Base-by-base conservation (phyloP, 2,329 filamentous ascomycete genomes). In the Cytospora mali region DNA sequence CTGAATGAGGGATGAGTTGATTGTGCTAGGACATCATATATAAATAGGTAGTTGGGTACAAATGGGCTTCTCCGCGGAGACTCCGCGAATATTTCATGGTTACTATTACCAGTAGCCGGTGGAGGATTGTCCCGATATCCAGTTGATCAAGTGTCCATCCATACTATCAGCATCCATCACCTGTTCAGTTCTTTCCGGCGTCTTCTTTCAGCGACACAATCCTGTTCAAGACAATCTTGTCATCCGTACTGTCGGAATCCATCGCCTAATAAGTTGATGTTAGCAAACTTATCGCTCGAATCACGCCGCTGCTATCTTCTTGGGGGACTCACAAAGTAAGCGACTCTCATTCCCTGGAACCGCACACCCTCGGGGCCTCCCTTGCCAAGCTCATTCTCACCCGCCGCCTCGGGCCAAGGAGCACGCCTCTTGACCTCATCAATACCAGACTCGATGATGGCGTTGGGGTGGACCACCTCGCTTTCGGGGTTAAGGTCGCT, bases 201-300 rank as follows among this genome's bases (percentile, higher is more conserved):
- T 96, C 92, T 76, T 97, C 93, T 80, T 96, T 96, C 71, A 97
- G 76, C 54, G 90, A 91, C 25, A 98, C 93, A 71, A 98, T 97
- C 57, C 92, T 85, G 78, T 98, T 98, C 31, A 98, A 78, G 54
- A 98, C 85, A 67, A 96, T 81, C 75, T 89, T 91, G n/a, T 92
- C 90, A 33, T 86, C 85, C 0, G 86, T 90, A 64, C 87, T 91
- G 70, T 96, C 92, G 55, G 84, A 85, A 73, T 97, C 93, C 74
- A 96, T 81, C 66, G 80, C 87, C 87, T 83, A 21, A 5, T 9
- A n/a, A 39, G 21, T 42, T 71, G 65, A 72, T 69, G 49, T 55
- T 31, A 54, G 55, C 53, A 52, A 31, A 10, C 14, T 18, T 7
- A 10, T 10, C 6, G n/a, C n/a, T 9, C 48, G 10, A 6, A 35